A percentile compares a stretch with the other conserved stretches of the same genome.
Conservation (phyloP, 2,329 filamentous ascomycete species). For the Penicillium sp. region DNA sequence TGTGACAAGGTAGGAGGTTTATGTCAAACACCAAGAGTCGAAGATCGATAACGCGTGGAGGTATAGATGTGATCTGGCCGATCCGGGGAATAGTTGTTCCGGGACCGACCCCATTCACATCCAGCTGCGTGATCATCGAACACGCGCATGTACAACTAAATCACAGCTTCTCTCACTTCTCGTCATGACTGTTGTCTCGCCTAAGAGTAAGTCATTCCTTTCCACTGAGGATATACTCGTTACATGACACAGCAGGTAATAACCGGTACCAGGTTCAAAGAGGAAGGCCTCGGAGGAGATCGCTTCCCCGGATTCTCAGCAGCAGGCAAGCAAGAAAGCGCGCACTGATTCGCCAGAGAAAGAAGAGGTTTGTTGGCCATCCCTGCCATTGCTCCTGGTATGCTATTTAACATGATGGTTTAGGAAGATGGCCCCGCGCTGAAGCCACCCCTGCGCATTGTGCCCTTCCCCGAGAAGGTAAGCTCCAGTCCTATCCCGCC, state of each 20-base stretch:
- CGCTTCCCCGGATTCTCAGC: slow-evolving; percentile 43
- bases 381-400: background rate
- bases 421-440: slow-evolving; percentile 42
- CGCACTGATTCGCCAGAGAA: slow-evolving; percentile 48
- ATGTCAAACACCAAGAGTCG: background rate
- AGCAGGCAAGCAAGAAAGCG: slow-evolving; percentile 48
- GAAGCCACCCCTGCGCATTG: slow-evolving; percentile 60
- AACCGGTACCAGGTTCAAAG: slow-evolving; percentile 38
- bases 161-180: background rate
- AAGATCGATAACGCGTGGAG: background rate
- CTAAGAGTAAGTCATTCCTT: slow-evolving; percentile 34
- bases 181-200: slow-evolving; percentile 23
- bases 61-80: slow-evolving; percentile 22
- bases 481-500: slow-evolving; percentile 11
- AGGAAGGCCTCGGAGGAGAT: slow-evolving; percentile 53
- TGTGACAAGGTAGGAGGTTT: background rate
- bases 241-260: background rate
- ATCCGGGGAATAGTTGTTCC: slow-evolving; percentile 14
- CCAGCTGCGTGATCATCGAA: background rate
- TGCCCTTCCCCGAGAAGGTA: slow-evolving; percentile 89
- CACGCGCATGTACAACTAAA: slow-evolving; percentile 1
- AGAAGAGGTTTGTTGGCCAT: slow-evolving; percentile 27
- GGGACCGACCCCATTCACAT: slow-evolving; percentile 7
- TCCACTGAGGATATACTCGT: background rate
- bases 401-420: slow-evolving; percentile 27